Conservation (phyloP, 441 rosid species). For the Euphorbia corollata region DNA sequence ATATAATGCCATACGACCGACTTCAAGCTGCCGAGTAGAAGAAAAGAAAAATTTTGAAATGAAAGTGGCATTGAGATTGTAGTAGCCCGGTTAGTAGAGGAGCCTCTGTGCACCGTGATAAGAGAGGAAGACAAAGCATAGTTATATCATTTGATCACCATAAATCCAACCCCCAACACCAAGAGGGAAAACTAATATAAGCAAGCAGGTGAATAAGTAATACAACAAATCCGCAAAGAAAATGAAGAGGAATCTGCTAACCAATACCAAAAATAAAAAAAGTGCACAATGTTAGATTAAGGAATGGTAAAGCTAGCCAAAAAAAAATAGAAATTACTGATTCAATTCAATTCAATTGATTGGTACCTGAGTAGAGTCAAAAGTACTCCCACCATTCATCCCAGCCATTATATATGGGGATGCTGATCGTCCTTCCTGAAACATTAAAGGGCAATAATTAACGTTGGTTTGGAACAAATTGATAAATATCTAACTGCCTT, state of each 20-base stretch:
- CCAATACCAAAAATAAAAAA: conserved; percentile 1
- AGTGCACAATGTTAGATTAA: conserved; percentile 2
- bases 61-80: no score
- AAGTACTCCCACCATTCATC: conserved; percentile 56
- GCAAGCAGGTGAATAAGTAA: conserved; percentile 14
- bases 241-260: not conserved
- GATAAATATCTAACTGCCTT: conserved; percentile 6
- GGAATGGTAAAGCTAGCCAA: conserved; percentile 15
- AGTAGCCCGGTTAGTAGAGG: no score
- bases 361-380: conserved; percentile 74
- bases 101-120: no score
- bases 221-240: conserved; percentile 13
- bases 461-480: conserved; percentile 16
- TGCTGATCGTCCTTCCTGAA: conserved; percentile 70
- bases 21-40: no score
- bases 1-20: no score
- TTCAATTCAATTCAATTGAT: conserved; percentile 16
- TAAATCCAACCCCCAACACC: no score
- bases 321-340: conserved; percentile 13
- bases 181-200: conserved; percentile 9
- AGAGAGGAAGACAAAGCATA: no score
- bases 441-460: conserved; percentile 20
- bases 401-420: conserved; percentile 62
- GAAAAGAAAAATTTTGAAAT: no score
- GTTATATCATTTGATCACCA: no score